A percentile compares a stretch with the other conserved stretches of the same genome.
These are phyloP conservation scores for Strobilomyces confusus DNA, from an alignment of 768 basidiomycete species.

Conservation along the genomic window DNA sequence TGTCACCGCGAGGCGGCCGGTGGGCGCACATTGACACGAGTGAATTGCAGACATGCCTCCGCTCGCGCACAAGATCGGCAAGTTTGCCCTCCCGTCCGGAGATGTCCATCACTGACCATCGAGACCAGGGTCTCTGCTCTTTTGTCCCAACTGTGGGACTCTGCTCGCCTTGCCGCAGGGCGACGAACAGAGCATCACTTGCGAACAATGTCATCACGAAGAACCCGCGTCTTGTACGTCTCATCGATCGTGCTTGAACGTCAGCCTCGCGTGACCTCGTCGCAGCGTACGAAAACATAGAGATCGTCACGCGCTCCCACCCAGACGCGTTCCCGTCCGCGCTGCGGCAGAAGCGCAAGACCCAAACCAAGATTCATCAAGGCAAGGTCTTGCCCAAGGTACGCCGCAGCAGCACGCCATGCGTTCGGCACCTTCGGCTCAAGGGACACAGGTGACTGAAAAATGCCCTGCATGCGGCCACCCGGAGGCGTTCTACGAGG, in stretches of 20 bases:
- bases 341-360: slow-evolving; percentile 82
- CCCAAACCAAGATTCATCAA: slow-evolving; percentile 77
- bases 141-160: slow-evolving; percentile 92
- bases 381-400: slow-evolving; percentile 65
- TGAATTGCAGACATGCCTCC: slow-evolving; percentile 17
- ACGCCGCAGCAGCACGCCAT: slow-evolving; percentile 36
- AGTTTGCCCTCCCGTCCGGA: slow-evolving; percentile 10
- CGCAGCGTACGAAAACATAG: slow-evolving; percentile 86
- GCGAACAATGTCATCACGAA: slow-evolving; percentile 83
- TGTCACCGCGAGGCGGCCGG: slow-evolving; percentile 4
- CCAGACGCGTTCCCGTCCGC: slow-evolving; percentile 93
- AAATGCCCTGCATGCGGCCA: slow-evolving; percentile 87
- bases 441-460: slow-evolving; percentile 65
- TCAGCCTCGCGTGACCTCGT: background rate
- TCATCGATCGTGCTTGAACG: background rate
- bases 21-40: slow-evolving; percentile 11
- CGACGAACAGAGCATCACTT: slow-evolving; percentile 68
- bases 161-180: slow-evolving; percentile 78
- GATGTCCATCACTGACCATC: background rate
- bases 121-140: slow-evolving; percentile 76
- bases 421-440: background rate
- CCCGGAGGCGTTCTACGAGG: slow-evolving; percentile 81
- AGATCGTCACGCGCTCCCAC: slow-evolving; percentile 86
- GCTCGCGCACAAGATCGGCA: slow-evolving; percentile 48
- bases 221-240: slow-evolving; percentile 87